Conservation (phyloP, 768 basidiomycete genomes). For the Suillus occidentalis region DNA sequence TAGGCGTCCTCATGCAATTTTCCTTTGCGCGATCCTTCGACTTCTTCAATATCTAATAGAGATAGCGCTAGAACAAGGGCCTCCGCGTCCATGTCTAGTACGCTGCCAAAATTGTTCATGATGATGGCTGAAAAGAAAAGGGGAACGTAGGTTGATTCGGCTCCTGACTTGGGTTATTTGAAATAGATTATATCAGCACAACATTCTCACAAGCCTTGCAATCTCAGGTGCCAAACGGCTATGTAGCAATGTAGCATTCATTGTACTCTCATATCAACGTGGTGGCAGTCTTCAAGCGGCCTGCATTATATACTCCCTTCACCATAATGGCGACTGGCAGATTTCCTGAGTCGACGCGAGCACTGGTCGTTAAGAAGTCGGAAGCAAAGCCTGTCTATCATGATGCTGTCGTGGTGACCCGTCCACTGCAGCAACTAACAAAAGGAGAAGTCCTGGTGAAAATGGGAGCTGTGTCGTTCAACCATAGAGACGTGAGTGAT, state of each 20-base stretch:
- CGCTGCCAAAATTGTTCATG: background rate
- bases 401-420: slow-evolving; percentile 54
- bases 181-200: background rate
- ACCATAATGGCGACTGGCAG: background rate
- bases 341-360: slow-evolving; percentile 46
- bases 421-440: slow-evolving; percentile 50
- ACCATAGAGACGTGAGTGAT: slow-evolving; percentile 65
- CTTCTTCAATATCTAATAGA: slow-evolving; percentile 41
- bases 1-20: slow-evolving; percentile 31
- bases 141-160: background rate
- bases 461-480: slow-evolving; percentile 71
- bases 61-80: slow-evolving; percentile 41
- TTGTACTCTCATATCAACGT: background rate
- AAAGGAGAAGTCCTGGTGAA: slow-evolving; percentile 63
- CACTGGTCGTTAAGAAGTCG: slow-evolving; percentile 46
- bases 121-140: slow-evolving; percentile 2
- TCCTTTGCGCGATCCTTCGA: slow-evolving; percentile 38
- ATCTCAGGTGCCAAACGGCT: background rate
- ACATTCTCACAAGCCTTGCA: background rate
- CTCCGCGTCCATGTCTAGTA: slow-evolving; percentile 36
- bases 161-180: background rate
- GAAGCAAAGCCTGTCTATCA: slow-evolving; percentile 48
- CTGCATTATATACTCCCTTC: background rate
- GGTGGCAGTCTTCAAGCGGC: background rate
- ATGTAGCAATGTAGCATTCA: background rate